Base-by-base conservation (phyloP, 2,329 filamentous ascomycete genomes). In the Ceratocystis alfenasii region DNA sequence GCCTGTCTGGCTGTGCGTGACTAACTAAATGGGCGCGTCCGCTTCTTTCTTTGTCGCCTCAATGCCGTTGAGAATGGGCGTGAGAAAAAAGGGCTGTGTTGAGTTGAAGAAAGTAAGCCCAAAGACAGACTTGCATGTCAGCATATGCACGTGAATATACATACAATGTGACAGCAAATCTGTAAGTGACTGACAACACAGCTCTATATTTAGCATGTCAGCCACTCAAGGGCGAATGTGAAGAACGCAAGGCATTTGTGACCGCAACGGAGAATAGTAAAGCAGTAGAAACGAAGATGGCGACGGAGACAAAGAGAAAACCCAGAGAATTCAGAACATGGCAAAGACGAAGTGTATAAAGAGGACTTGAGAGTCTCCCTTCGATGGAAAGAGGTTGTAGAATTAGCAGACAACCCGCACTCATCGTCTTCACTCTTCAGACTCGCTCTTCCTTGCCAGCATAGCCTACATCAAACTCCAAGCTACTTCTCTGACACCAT, bases 401-500 rank as follows among this genome's bases (percentile, higher is more conserved):
- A 15, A 41, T 8, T 4, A 15, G 36, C 36, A 61, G 30, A 61
- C 41, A 33, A 3, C n/a, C 17, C 30, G 22, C 17, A 12, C 25
- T 22, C 59, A 4, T 20, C 59, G 8, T 62, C 59, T 62, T n/a
- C 8, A 44, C 36, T 25, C 8, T 41, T 46, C 20, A 20, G 22
- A 53, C 45, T 36, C 5, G 0, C 5, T 50, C 10, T 33, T 33
- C 46, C 53, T 63, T 55, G 50, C 63, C 62, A 28, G 63, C 70
- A 65, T 69, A 70, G 68, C 70, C 70, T 70, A 70, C 70, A 64
- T 28, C 44, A n/a, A 63, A 12, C 17, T 28, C n/a, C 65, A 25
- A 41, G 10, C 20, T 25, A 53, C 53, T 59, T 25, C 10, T 22
- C 20, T 63, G 20, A 68, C 70, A 76, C 70, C 25, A 78, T 76